A percentile compares a stretch with the other conserved stretches of the same genome.
Evolutionary conservation across 371 early-diverging fungal species (phyloP).

Genomic region (Mucor irregularis): DNA sequence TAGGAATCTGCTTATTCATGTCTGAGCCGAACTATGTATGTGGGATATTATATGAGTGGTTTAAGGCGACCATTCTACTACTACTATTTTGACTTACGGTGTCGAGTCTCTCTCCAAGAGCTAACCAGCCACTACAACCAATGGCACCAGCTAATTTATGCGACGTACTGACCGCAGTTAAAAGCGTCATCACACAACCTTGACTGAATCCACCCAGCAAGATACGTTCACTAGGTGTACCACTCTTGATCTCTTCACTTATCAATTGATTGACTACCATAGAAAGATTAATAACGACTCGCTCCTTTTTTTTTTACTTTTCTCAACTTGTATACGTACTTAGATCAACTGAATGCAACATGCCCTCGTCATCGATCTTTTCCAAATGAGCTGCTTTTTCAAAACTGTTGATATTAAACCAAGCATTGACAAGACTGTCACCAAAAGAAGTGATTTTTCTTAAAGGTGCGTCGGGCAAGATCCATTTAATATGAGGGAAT

Average conservation of each 20-base stretch:
- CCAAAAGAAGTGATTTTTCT: conserved; percentile 2
- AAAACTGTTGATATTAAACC: conserved; percentile 12
- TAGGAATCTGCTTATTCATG: conserved; percentile 7
- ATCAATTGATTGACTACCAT: conserved; percentile 8
- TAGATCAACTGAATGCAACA: conserved; percentile 11
- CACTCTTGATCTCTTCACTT: conserved; percentile 4
- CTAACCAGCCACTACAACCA: conserved; percentile 16
- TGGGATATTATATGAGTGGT: too few relatives aligned
- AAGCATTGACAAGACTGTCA: conserved; percentile 3
- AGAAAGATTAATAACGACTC: background rate
- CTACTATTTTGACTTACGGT: background rate
- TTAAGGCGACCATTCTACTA: too few relatives aligned
- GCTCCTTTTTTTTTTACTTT: too few relatives aligned
- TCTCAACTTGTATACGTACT: too few relatives aligned
- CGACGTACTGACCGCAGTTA: conserved; percentile 1
- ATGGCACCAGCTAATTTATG: conserved; percentile 4
- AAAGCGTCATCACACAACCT: conserved; percentile 18
- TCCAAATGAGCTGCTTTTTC: background rate
- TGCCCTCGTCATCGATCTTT: conserved; percentile 6
- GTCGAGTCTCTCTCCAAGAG: background rate
- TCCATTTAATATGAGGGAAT: conserved; percentile 16
- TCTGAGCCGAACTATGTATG: conserved; percentile 8
- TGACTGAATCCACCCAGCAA: conserved; percentile 18
- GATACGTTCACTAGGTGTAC: conserved; percentile 7
- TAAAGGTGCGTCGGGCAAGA: conserved; percentile 16